Evolutionary conservation across 805 yeast genomes (phyloP), one percentile per base, ranked within the genome.

Genomic region (Cyberlindnera euphorbiiphila): DNA sequence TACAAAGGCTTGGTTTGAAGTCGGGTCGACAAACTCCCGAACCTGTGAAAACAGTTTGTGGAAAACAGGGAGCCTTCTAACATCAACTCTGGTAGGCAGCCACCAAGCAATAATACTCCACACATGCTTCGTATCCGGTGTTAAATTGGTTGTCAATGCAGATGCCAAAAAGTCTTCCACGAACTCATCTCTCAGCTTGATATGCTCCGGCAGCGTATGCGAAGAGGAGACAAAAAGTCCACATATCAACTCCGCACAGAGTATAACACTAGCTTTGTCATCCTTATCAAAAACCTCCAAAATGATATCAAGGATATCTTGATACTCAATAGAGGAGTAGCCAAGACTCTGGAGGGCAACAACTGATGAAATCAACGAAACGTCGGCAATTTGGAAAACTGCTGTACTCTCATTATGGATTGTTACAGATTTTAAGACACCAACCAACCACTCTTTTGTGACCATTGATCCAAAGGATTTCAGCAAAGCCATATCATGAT

Each of bases 101-200:
- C 87, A 82, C 81, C 86, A 81, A 4, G 81, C 66, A 34, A 85
- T 73, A 0, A 86, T 72, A 24, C 69, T 68, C 97, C 97, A 93
- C 27, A 84, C 76, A 14, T 70, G 73, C 25, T 71, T 60, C 4
- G 80, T 81, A 22, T 88, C 93, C 4, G 87, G 94, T 1, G 85
- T 74, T 38, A 91, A 59, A 31, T 81, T 85, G 23, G 69, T 61
- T 6, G 66, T 63, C 23, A 86, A 65, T 5, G 79, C 69, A 0
- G 54, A 46, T 0, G 53, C 49, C 27, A 85, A 56, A 40, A 74
- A 76, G 1, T 43, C 48, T 1, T 67, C 51, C 16, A 83, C 51
- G 36, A 69, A 72, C 0, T 45, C 51, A 46, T 80, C 85, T 41
- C 81, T 63, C 8, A 49, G 45, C 2, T 46, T 43, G 8, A 62